A percentile compares a stretch with the other conserved stretches of the same genome.
Evolutionary conservation across 78 protist genomes (phyloP).

Genomic region (Blattamonas nauphoetae): DNA sequence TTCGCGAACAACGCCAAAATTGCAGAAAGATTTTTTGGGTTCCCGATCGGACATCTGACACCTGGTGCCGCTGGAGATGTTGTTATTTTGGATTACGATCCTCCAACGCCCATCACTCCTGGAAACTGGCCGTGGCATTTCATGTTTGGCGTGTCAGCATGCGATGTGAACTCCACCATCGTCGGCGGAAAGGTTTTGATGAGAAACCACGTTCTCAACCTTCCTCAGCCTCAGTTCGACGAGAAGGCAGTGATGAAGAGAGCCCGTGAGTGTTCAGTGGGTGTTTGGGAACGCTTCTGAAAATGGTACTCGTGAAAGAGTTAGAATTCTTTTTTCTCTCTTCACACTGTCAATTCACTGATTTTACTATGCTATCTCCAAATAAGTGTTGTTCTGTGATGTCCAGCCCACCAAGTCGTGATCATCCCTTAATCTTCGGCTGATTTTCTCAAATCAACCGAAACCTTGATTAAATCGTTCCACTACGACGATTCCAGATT

Average conservation of each 20-base stretch:
- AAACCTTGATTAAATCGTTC: too few species aligned
- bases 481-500: too few species aligned
- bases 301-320: not conserved
- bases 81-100: slow-evolving; percentile 12
- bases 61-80: slow-evolving; percentile 34
- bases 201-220: not conserved
- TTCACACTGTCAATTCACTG: not conserved
- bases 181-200: slow-evolving; percentile 27
- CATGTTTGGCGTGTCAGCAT: slow-evolving; percentile 19
- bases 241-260: not conserved
- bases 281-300: slow-evolving; percentile 17
- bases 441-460: too few species aligned
- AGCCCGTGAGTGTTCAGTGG: not conserved
- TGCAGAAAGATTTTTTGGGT: slow-evolving; percentile 4
- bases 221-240: not conserved
- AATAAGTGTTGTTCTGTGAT: too few species aligned
- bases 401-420: too few species aligned
- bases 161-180: slow-evolving; percentile 22
- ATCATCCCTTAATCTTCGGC: too few species aligned
- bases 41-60: slow-evolving; percentile 11
- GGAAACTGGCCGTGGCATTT: slow-evolving; percentile 47
- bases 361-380: too few species aligned
- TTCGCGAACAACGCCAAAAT: not conserved
- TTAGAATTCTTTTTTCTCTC: not conserved
- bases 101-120: slow-evolving; percentile 12